Conservation (phyloP, 1,139 yeast genomes). For the Candida pseudocylindracea region DNA sequence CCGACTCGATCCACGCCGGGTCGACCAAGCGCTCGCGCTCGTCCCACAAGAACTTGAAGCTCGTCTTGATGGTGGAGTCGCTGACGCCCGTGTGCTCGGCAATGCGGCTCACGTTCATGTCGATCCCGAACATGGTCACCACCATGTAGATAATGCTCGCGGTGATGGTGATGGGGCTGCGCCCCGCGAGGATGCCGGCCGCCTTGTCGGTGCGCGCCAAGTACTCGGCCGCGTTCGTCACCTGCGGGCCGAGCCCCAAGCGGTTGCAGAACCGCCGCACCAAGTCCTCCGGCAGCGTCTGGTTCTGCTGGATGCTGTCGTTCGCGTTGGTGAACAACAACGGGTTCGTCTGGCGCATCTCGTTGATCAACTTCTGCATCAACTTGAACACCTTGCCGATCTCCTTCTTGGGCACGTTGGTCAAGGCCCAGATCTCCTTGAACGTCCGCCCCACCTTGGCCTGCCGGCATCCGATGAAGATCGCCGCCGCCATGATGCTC, state of each 20-base stretch:
- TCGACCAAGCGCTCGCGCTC: constrained; percentile 55
- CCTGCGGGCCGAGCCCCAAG: constrained; percentile 65
- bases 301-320: constrained; percentile 61
- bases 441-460: constrained; percentile 90
- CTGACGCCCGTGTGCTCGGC: constrained; percentile 95
- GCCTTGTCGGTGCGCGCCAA: constrained; percentile 81
- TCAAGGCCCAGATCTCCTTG: constrained; percentile 88
- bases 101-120: constrained; percentile 50
- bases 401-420: constrained; percentile 85
- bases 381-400: constrained; percentile 76
- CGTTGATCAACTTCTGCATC: constrained; percentile 56
- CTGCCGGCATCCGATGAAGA: constrained; percentile 83
- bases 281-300: constrained; percentile 84
- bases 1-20: constrained; percentile 57
- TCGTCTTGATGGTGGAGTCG: constrained; percentile 91
- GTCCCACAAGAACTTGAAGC: constrained; percentile 66
- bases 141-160: constrained; percentile 96
- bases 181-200: constrained; percentile 85
- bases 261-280: constrained; percentile 94
- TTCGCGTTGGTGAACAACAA: constrained; percentile 13
- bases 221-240: constrained; percentile 84
- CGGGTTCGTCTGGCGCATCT: constrained; percentile 30
- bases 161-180: constrained; percentile 94
- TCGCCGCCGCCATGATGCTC: constrained; percentile 92
- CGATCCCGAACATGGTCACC: constrained; percentile 56